Percentiles rank a stretch among this genome's conserved stretches.
phyloP scores from a whole-genome alignment of 805 yeast genomes.

The Saccharomycopsis malanga region DNA sequence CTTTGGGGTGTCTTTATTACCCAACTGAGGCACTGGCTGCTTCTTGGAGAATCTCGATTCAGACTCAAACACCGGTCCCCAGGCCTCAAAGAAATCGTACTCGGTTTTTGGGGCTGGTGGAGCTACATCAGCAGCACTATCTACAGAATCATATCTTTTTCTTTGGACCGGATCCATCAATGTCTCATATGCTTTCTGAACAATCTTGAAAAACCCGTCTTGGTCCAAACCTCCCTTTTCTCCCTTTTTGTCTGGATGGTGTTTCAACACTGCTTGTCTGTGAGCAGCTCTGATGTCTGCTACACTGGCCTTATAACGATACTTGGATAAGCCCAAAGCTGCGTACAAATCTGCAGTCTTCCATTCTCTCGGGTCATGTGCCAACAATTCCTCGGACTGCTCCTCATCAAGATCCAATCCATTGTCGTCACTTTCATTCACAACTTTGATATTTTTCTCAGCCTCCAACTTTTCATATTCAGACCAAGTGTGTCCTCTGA shows the following conservation, averaged over 20 bases:
- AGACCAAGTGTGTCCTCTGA: conserved; percentile 98
- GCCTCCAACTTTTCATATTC: conserved; percentile 94
- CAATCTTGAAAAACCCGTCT: conserved; percentile 96
- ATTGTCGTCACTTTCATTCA: conserved; percentile 49
- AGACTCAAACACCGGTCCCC: conserved; percentile 86
- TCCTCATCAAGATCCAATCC: conserved; percentile 60
- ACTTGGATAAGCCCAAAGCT: conserved; percentile 86
- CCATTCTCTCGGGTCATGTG: conserved; percentile 98
- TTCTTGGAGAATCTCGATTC: conserved; percentile 91
- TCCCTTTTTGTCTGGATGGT: conserved; percentile 97
- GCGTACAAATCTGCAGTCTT: conserved; percentile 93
- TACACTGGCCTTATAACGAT: conserved; percentile 85
- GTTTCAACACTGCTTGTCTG: conserved; percentile 92
- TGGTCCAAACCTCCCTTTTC: conserved; percentile 74
- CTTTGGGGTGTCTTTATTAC: conserved; percentile 59
- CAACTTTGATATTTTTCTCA: conserved; percentile 72
- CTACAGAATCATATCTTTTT: conserved; percentile 93
- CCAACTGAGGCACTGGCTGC: conserved; percentile 82
- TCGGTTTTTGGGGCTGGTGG: conserved; percentile 62
- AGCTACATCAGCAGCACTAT: conserved; percentile 73
- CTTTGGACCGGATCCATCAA: conserved; percentile 81
- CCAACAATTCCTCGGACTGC: conserved; percentile 59
- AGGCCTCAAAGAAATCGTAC: conserved; percentile 84
- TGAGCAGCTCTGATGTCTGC: conserved; percentile 95
- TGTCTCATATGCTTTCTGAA: conserved; percentile 92